Percentiles rank a stretch among this genome's conserved stretches.
phyloP scores from a whole-genome alignment of 2,329 filamentous ascomycete species.

The Sporothrix humicola region DNA sequence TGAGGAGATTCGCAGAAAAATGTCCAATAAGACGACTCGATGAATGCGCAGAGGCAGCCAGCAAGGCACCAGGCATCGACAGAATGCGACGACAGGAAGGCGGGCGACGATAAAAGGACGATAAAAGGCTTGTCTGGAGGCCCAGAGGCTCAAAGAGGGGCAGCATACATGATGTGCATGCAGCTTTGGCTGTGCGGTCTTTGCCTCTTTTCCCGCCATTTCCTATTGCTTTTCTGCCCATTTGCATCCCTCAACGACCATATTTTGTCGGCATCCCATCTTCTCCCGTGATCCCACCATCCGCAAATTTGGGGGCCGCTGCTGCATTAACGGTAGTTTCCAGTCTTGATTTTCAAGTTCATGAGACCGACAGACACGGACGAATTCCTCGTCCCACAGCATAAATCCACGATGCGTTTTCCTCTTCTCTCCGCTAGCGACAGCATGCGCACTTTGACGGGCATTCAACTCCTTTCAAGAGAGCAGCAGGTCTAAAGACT shows the following conservation, averaged over 20 bases:
- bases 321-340: neutral
- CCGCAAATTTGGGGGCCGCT: neutral
- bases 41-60: slow-evolving; percentile 5
- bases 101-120: neutral
- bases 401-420: neutral
- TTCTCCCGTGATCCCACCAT: neutral
- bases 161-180: neutral
- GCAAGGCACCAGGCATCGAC: neutral
- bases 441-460: neutral
- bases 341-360: neutral
- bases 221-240: neutral
- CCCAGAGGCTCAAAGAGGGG: slow-evolving; percentile 19
- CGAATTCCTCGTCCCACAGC: neutral
- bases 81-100: neutral
- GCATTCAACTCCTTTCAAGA: neutral
- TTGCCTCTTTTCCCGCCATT: neutral
- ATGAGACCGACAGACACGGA: too few relatives aligned
- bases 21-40: neutral
- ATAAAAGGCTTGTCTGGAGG: neutral
- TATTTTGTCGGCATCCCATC: neutral
- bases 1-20: neutral
- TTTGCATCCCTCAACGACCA: neutral
- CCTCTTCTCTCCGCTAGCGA: neutral
- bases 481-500: too few relatives aligned
- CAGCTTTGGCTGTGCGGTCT: neutral